Conservation (phyloP, 371 early-diverging fungal species). For the Mortierella polycephala region DNA sequence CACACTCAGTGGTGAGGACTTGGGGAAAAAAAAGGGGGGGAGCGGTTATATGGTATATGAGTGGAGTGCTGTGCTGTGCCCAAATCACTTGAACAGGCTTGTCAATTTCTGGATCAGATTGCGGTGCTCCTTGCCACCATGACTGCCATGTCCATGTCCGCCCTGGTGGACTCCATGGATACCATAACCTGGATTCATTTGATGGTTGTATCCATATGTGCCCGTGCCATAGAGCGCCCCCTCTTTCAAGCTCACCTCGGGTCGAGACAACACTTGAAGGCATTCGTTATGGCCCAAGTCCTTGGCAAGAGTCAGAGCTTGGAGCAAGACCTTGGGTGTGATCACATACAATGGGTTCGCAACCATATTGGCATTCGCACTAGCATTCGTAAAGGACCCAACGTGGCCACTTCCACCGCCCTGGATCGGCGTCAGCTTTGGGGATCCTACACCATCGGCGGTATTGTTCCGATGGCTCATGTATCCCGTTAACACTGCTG, state of each 20-base stretch:
- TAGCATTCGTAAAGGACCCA: constrained; percentile 47
- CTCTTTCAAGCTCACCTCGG: constrained; percentile 47
- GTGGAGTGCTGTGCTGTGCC: background rate
- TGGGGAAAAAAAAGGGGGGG: background rate
- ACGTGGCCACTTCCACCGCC: constrained; percentile 42
- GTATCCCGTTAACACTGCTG: constrained; percentile 36
- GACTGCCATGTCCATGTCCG: constrained; percentile 26
- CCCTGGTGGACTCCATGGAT: constrained; percentile 10
- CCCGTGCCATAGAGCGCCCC: constrained; percentile 49
- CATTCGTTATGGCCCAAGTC: constrained; percentile 48
- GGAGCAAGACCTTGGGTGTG: constrained; percentile 46
- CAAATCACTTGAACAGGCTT: constrained; percentile 39
- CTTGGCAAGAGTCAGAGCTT: constrained; percentile 48
- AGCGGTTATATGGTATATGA: constrained; percentile 1
- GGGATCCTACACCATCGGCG: constrained; percentile 25
- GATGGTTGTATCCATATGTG: constrained; percentile 47
- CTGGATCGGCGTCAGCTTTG: constrained; percentile 28
- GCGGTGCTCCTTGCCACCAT: constrained; percentile 46
- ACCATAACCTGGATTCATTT: constrained; percentile 10
- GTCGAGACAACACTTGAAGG: constrained; percentile 44
- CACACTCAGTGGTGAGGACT: background rate
- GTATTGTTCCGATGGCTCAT: constrained; percentile 41
- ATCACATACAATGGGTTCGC: constrained; percentile 47
- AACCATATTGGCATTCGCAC: constrained; percentile 53
- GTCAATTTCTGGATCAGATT: constrained; percentile 50